These are phyloP conservation scores for Ganoderma boninense DNA, from an alignment of 1,284 basidiomycete species.

Conservation along the genomic window DNA sequence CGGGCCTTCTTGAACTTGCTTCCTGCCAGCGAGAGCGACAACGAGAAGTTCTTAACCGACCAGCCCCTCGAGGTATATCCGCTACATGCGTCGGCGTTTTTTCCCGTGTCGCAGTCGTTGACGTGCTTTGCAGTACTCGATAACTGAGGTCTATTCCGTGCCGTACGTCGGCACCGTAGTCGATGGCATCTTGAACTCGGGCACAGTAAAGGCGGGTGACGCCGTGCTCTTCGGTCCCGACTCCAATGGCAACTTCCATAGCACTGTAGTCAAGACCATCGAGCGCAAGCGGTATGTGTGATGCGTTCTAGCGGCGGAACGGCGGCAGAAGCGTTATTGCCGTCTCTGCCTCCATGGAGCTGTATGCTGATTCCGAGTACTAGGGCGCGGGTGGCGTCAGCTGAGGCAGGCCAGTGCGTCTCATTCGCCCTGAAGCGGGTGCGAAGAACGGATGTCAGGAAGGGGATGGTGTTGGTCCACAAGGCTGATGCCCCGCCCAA, in stretches of 20 bases:
- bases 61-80: conserved; percentile 83
- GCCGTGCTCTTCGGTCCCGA: conserved; percentile 91
- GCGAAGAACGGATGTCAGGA: conserved; percentile 83
- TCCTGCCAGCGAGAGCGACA: conserved; percentile 84
- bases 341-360: not conserved
- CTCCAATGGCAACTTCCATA: conserved; percentile 88
- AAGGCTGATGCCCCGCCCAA: conserved; percentile 84
- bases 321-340: not conserved
- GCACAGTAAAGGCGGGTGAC: conserved; percentile 82
- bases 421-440: conserved; percentile 94
- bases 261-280: conserved; percentile 89
- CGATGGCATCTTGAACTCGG: conserved; percentile 88
- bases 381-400: conserved; percentile 84
- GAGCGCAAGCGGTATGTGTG: conserved; percentile 84
- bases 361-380: conserved; percentile 15
- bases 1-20: conserved; percentile 88
- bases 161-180: conserved; percentile 97
- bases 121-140: conserved; percentile 65
- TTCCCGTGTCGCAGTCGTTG: conserved; percentile 3
- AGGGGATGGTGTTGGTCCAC: conserved; percentile 93
- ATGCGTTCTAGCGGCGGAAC: not conserved
- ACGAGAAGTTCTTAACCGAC: conserved; percentile 82
- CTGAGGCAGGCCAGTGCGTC: conserved; percentile 95
- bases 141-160: conserved; percentile 84
- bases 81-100: not conserved